Evolutionary conservation across 176 grass and related monocot genomes (phyloP).

Genomic region (Miscanthus lutarioriparius): DNA sequence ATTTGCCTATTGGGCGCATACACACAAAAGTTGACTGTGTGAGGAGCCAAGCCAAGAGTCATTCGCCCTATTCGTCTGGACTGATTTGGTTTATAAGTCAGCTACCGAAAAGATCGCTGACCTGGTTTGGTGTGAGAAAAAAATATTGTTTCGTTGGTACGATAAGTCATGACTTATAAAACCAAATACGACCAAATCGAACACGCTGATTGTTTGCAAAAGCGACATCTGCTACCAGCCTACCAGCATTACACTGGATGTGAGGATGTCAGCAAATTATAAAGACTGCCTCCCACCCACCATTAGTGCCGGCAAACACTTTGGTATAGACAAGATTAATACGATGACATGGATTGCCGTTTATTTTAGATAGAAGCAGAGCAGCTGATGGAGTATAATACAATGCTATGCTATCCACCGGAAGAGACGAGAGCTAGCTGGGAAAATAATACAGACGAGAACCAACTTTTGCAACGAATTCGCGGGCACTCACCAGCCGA

Average conservation of each 20-base stretch:
- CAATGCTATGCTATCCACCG: neutral
- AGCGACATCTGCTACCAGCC: neutral
- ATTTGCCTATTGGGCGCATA: neutral
- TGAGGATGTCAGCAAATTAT: neutral
- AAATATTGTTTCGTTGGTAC: too few species aligned
- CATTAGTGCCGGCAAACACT: neutral
- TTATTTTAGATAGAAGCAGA: neutral
- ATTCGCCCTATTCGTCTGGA: too few species aligned
- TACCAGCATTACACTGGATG: neutral
- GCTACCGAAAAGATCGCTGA: too few species aligned
- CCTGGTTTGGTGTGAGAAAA: too few species aligned
- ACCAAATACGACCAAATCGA: too few species aligned
- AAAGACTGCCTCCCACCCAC: neutral
- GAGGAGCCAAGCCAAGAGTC: neutral
- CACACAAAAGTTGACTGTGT: neutral
- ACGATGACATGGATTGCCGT: neutral
- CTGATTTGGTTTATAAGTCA: too few species aligned
- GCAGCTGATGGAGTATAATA: neutral
- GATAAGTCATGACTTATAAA: too few species aligned
- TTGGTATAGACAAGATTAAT: neutral
- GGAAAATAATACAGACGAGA: neutral
- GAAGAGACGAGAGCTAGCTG: slow-evolving; percentile 33
- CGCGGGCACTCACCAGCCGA: neutral
- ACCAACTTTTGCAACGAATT: slow-evolving; percentile 17
- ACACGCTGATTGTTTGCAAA: neutral